Conservation (phyloP, 495 filamentous ascomycete species). For the Lophium mytilinum region DNA sequence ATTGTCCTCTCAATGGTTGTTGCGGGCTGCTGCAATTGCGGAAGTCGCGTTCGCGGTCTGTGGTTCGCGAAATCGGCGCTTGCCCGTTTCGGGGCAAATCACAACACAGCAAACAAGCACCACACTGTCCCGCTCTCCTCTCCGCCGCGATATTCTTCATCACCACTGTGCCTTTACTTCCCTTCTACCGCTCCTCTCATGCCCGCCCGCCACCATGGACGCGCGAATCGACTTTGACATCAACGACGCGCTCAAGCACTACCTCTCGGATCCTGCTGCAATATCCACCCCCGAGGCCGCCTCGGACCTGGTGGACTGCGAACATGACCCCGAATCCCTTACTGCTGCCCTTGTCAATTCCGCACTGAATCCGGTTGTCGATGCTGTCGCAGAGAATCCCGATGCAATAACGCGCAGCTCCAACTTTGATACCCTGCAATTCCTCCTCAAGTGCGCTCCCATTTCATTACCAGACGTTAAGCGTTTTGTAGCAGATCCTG, state of each 20-base stretch:
- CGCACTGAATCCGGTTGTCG: slow-evolving; percentile 85
- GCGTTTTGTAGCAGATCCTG: slow-evolving; percentile 35
- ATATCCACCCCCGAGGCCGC: slow-evolving; percentile 86
- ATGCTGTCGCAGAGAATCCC: slow-evolving; percentile 84
- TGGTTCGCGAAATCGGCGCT: background rate
- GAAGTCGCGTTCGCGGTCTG: background rate
- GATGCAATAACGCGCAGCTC: slow-evolving; percentile 72
- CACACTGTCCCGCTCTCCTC: background rate
- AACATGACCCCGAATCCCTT: slow-evolving; percentile 80
- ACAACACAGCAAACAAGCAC: background rate
- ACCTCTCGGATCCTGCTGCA: slow-evolving; percentile 80
- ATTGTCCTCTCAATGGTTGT: background rate
- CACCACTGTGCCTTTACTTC: slow-evolving; percentile 5
- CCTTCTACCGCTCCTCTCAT: slow-evolving; percentile 34
- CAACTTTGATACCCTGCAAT: slow-evolving; percentile 86
- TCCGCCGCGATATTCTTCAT: too few species aligned
- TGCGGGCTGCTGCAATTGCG: background rate
- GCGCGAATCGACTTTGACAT: slow-evolving; percentile 73
- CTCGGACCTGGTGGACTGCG: slow-evolving; percentile 76
- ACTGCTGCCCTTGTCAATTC: slow-evolving; percentile 68
- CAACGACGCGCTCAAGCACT: slow-evolving; percentile 89
- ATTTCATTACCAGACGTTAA: slow-evolving; percentile 46
- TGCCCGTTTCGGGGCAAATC: slow-evolving; percentile 6
- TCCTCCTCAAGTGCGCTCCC: slow-evolving; percentile 89
- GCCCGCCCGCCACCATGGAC: slow-evolving; percentile 27